Evolutionary conservation across 2,329 filamentous ascomycete genomes (phyloP).

Genomic region (Gaeumannomyces sp.): DNA sequence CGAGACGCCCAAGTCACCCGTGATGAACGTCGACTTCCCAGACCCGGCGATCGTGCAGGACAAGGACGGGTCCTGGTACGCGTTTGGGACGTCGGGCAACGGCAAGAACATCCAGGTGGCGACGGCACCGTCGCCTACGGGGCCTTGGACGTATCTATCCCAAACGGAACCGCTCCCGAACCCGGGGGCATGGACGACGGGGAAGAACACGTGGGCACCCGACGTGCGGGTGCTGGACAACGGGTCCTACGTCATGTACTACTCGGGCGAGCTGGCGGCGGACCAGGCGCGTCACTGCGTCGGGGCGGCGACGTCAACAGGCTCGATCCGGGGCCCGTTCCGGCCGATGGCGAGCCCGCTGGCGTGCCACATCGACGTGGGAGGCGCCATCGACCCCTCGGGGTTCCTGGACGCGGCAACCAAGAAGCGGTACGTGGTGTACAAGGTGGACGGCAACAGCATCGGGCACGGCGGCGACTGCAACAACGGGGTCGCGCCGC

Average conservation of each 20-base stretch:
- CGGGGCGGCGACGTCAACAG: conserved; percentile 43
- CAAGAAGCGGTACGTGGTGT: conserved; percentile 52
- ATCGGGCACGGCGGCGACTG: conserved; percentile 38
- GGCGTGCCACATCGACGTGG: conserved; percentile 44
- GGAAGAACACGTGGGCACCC: conserved; percentile 53
- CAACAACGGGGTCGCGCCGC: conserved; percentile 35
- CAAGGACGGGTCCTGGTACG: conserved; percentile 39
- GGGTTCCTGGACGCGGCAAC: conserved; percentile 49
- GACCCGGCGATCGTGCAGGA: conserved; percentile 37
- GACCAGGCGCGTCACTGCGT: conserved; percentile 45
- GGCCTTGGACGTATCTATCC: conserved; percentile 27
- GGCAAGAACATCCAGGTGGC: conserved; percentile 41
- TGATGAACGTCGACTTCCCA: conserved; percentile 31
- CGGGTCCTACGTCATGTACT: conserved; percentile 53
- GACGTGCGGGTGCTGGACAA: conserved; percentile 45
- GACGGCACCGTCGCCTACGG: conserved; percentile 33
- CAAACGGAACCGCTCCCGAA: conserved; percentile 49
- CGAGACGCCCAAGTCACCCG: conserved; percentile 6
- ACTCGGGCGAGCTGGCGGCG: conserved; percentile 35
- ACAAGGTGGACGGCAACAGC: conserved; percentile 62
- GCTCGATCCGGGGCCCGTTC: conserved; percentile 45
- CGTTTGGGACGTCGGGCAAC: conserved; percentile 40
- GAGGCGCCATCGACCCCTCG: conserved; percentile 58
- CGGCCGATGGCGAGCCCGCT: conserved; percentile 39
- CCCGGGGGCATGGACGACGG: conserved; percentile 46